Percentiles rank a stretch among this genome's conserved stretches.
Evolutionary conservation across 1,284 basidiomycete species (phyloP).

Genomic region (Ustilago tritici): DNA sequence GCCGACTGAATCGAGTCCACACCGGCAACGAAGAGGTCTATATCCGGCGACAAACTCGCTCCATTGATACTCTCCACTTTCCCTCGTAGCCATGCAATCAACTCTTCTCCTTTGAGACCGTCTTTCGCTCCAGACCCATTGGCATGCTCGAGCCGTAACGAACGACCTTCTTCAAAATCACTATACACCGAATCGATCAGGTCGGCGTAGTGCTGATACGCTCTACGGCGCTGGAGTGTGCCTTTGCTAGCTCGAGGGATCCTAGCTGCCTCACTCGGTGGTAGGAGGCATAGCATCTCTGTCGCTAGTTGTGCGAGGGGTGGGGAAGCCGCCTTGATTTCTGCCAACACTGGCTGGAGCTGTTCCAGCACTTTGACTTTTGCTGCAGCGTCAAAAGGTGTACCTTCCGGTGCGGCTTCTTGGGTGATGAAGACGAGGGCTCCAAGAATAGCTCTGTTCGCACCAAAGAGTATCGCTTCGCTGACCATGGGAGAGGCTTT

Average conservation of each 20-base stretch:
- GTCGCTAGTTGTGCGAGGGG: conserved; percentile 48
- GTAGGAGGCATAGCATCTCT: conserved; percentile 46
- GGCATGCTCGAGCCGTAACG: conserved; percentile 8
- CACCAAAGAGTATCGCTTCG: conserved; percentile 59
- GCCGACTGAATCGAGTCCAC: conserved; percentile 57
- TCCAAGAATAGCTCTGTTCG: conserved; percentile 53
- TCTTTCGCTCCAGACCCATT: conserved; percentile 1
- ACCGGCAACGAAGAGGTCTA: conserved; percentile 53
- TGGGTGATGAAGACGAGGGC: conserved; percentile 46
- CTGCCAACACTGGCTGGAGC: conserved; percentile 26
- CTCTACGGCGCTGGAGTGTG: conserved; percentile 51
- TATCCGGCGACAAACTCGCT: conserved; percentile 9
- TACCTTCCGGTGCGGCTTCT: conserved; percentile 10
- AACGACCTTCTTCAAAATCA: conserved; percentile 54
- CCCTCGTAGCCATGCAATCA: conserved; percentile 28
- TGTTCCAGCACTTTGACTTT: conserved; percentile 21
- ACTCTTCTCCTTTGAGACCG: conserved; percentile 10
- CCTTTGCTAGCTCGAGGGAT: conserved; percentile 60
- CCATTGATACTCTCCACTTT: conserved; percentile 36
- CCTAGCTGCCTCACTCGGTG: conserved; percentile 14
- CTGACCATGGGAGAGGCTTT: conserved; percentile 24
- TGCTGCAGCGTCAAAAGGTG: conserved; percentile 9
- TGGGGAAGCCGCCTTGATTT: conserved; percentile 42
- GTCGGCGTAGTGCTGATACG: conserved; percentile 35
- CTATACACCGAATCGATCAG: conserved; percentile 46